Evolutionary conservation across 495 filamentous ascomycete genomes (phyloP), one percentile per base, ranked within the genome.

Genomic region (Diplogelasinospora grovesii): DNA sequence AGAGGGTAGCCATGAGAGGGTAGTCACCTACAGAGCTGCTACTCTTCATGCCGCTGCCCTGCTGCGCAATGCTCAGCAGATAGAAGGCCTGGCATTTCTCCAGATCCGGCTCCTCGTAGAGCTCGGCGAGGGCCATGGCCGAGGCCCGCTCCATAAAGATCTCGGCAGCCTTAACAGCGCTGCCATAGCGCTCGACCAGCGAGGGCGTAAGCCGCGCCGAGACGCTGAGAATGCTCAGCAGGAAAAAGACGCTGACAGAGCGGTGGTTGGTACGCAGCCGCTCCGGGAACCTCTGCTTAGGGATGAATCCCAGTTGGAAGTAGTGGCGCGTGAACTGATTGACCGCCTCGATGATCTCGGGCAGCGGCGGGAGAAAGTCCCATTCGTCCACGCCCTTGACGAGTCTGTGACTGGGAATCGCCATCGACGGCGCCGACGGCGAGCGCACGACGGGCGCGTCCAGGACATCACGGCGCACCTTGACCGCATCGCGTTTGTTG

Each of bases 21-120:
- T 5, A 37, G 23, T 7, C 23, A 54, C 64, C 51, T 48, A 70
- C 65, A 19, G 66, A 68, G 53, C 71, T 75, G 15, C 53, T 61
- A 22, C 65, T 61, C 26, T 64, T 69, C 36, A 68, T 50, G 1
- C 63, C 69, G 19, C 65, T 70, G 4, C 70, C 71, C 41, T 71
- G 70, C 42, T 75, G 66, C 4, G 70, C 69, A 32, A 75, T 69
- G 36, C 66, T 70, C 18, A 75, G 54, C 5, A 75, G 49, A 43
- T 73, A 75, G 26, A 75, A 71, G 0, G 64, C 69, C 47, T 75
- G 71, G 24, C 64, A 69, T 32, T 66, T 56, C 41, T 75, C 71
- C n/a, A 75, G 52, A 6, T 59, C 65, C 2, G 69, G 65, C 33
- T 64, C 65, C 23, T 61, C 53, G 47, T 73, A 75, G 18, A 73